phyloP scores from a whole-genome alignment of 345 rosid species.

The Aurinia saxatilis region DNA sequence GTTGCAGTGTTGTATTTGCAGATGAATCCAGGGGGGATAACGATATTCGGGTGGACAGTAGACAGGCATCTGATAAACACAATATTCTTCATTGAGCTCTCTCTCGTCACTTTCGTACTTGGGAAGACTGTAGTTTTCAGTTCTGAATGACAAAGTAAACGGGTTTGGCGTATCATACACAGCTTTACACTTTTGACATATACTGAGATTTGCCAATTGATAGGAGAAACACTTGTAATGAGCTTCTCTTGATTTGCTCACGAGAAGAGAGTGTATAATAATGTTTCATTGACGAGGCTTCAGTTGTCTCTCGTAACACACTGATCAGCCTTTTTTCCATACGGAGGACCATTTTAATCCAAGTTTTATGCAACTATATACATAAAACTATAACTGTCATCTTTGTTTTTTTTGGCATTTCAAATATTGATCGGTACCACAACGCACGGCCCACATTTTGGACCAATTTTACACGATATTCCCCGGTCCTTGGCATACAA shows the following conservation, averaged over 20 bases:
- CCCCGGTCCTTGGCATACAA: too few relatives aligned
- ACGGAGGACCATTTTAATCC: too few relatives aligned
- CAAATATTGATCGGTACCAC: background rate
- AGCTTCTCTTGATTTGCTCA: background rate
- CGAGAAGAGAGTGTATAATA: background rate
- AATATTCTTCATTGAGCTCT: slow-evolving; percentile 76
- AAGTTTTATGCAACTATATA: background rate
- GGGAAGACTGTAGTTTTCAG: slow-evolving; percentile 58
- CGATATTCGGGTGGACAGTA: slow-evolving; percentile 83
- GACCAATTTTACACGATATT: background rate
- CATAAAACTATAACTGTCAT: too few relatives aligned
- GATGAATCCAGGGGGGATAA: slow-evolving; percentile 87
- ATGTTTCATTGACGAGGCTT: background rate
- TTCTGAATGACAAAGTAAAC: slow-evolving; percentile 2
- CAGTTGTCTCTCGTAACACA: background rate
- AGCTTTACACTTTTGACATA: background rate
- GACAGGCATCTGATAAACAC: slow-evolving; percentile 74
- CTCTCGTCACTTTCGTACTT: slow-evolving; percentile 68
- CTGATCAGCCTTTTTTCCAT: background rate
- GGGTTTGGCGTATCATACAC: slow-evolving; percentile 3
- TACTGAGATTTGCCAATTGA: background rate
- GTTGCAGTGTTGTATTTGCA: slow-evolving; percentile 76
- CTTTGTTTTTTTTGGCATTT: background rate
- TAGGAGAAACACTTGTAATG: background rate
- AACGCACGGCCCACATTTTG: background rate